phyloP scores from a whole-genome alignment of 2,329 filamentous ascomycete genomes.

The Ceratocystis cacaofunesta region DNA sequence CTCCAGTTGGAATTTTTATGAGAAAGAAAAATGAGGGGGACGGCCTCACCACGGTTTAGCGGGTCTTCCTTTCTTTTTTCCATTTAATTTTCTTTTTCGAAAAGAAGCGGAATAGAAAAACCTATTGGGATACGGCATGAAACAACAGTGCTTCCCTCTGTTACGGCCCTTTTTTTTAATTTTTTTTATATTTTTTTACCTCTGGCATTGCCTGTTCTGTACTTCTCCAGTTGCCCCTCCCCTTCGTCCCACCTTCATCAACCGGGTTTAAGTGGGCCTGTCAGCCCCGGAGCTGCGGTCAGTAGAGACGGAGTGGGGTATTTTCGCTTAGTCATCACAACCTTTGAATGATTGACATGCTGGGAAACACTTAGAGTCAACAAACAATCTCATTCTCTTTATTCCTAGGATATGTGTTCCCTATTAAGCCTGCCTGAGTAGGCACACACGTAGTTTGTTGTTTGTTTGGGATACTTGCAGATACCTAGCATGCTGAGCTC shows the following conservation, averaged over 20 bases:
- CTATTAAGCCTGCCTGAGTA: no score
- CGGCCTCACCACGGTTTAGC: not conserved
- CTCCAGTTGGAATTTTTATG: not conserved
- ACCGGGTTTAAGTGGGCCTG: constrained; percentile 2
- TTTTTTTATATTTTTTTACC: not conserved
- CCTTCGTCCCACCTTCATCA: not conserved
- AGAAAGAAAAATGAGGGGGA: not conserved
- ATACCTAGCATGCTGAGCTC: not conserved
- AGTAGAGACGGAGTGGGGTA: not conserved
- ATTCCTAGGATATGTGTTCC: no score
- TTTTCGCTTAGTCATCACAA: not conserved
- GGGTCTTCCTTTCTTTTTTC: not conserved
- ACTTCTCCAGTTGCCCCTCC: not conserved
- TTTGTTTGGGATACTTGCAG: not conserved
- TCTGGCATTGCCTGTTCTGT: not conserved
- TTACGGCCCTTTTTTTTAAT: not conserved
- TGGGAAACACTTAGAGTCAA: no score
- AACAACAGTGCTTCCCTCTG: not conserved
- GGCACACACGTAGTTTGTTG: no score
- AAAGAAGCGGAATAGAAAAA: not conserved
- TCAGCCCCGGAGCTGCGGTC: not conserved
- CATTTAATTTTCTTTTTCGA: no score
- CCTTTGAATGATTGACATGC: no score
- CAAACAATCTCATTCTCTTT: no score
- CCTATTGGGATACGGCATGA: not conserved